A percentile compares a stretch with the other conserved stretches of the same genome.
Conservation (phyloP, 1,284 basidiomycete genomes). For the Vanrija sp. region DNA sequence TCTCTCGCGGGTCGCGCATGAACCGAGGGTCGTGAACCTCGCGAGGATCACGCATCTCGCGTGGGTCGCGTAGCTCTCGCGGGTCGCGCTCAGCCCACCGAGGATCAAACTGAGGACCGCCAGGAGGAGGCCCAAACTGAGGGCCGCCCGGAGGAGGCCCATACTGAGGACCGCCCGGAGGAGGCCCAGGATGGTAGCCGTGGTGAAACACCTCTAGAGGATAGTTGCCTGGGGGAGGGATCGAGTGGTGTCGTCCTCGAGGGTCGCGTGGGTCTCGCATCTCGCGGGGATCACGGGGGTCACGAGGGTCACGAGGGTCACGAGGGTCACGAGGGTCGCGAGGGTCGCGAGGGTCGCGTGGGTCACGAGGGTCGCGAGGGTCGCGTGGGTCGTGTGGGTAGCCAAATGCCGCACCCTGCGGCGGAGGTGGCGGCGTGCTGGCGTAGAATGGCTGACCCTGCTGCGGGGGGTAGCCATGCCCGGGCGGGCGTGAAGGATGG, state of each 20-base stretch:
- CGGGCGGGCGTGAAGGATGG: constrained; percentile 3
- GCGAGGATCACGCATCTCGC: constrained; percentile 3
- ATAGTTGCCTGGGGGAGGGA: no score
- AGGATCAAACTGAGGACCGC: not conserved
- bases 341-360: not conserved
- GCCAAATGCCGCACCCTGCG: not conserved
- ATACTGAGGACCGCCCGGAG: not conserved
- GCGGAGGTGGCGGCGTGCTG: not conserved
- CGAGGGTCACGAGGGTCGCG: constrained; percentile 2
- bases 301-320: constrained; percentile 1
- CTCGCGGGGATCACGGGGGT: constrained; percentile 1
- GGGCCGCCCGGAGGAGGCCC: not conserved
- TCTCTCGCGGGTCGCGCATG: constrained; percentile 1
- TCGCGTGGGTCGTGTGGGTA: constrained; percentile 5
- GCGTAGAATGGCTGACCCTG: not conserved
- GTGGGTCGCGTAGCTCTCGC: not conserved
- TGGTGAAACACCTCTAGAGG: no score
- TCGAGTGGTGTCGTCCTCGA: not conserved
- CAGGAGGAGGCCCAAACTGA: not conserved
- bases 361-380: not conserved
- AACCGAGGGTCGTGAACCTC: constrained; percentile 1
- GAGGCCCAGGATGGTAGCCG: no score
- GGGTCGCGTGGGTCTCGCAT: constrained; percentile 7
- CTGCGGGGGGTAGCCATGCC: constrained; percentile 3
- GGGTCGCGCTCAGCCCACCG: not conserved